Percentiles rank a stretch among this genome's conserved stretches.
Conservation (phyloP, 1,284 basidiomycete genomes). For the Malassezia brasiliensis region DNA sequence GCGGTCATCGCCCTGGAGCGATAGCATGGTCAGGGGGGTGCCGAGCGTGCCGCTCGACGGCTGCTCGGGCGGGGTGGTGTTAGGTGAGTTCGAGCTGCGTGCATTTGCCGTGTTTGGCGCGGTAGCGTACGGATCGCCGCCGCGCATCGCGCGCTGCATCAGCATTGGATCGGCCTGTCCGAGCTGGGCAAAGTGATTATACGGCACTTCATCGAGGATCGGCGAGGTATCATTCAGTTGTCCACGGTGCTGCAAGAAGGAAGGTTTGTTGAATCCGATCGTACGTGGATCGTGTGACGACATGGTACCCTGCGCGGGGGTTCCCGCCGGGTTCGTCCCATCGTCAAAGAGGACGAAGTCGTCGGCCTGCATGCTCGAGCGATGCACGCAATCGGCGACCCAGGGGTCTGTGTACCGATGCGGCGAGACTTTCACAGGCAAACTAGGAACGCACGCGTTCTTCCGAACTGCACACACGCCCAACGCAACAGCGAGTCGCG, state of each 20-base stretch:
- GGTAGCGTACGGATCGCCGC: no score
- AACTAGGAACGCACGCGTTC: no score
- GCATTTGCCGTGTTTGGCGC: neutral
- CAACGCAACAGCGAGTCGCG: no score
- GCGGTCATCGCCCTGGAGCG: slow-evolving; percentile 10
- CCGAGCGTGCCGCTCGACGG: slow-evolving; percentile 18
- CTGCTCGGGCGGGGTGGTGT: neutral
- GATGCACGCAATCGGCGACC: no score
- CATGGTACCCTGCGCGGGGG: neutral
- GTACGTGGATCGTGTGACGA: neutral
- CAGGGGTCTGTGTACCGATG: no score
- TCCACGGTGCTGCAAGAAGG: slow-evolving; percentile 9
- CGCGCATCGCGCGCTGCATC: neutral
- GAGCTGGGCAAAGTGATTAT: neutral
- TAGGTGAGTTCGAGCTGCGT: neutral
- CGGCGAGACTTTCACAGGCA: no score
- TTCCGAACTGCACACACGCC: no score
- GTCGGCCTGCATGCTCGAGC: slow-evolving; percentile 8
- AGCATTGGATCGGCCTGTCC: neutral
- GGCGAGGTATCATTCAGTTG: slow-evolving; percentile 2
- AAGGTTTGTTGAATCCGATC: neutral
- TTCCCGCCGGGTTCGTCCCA: neutral
- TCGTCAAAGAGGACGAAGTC: slow-evolving; percentile 19
- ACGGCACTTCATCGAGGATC: slow-evolving; percentile 8
- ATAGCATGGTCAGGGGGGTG: slow-evolving; percentile 12